Percentiles rank a stretch among this genome's conserved stretches.
phyloP scores from a whole-genome alignment of 495 filamentous ascomycete genomes.

The Penicillium maclennaniae region DNA sequence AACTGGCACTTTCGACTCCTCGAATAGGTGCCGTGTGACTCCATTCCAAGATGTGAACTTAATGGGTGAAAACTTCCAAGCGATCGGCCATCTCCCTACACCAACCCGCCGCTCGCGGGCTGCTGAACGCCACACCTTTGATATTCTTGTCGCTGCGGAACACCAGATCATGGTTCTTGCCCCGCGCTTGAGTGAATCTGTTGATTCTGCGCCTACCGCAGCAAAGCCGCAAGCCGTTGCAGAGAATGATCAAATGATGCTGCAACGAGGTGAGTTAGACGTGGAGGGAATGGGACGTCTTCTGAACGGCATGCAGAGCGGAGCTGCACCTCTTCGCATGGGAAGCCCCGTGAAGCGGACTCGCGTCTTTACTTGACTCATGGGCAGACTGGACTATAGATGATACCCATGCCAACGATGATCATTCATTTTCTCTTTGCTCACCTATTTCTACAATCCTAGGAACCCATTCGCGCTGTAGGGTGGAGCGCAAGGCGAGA shows the following conservation, averaged over 20 bases:
- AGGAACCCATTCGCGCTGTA: conserved; percentile 42
- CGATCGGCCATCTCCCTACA: conserved; percentile 52
- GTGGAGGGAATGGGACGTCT: conserved; percentile 52
- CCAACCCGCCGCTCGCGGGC: conserved; percentile 28
- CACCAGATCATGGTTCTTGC: conserved; percentile 58
- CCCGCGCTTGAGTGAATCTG: conserved; percentile 31
- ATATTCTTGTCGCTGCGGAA: conserved; percentile 63
- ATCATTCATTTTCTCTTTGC: conserved; percentile 8
- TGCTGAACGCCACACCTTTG: conserved; percentile 45
- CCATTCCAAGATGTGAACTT: conserved; percentile 50
- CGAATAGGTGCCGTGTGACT: conserved; percentile 43
- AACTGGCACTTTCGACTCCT: conserved; percentile 52
- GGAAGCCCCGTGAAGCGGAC: conserved; percentile 41
- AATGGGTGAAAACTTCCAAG: conserved; percentile 62
- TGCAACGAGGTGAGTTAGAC: conserved; percentile 45
- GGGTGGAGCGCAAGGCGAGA: conserved; percentile 58
- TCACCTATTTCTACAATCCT: conserved; percentile 6
- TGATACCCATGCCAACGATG: conserved; percentile 29
- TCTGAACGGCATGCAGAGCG: conserved; percentile 43
- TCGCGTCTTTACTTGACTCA: conserved; percentile 36
- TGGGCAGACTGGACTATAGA: conserved; percentile 15
- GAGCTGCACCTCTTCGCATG: conserved; percentile 29
- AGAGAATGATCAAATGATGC: conserved; percentile 42
- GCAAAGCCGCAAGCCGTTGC: conserved; percentile 19
- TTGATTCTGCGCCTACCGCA: conserved; percentile 6